Base-by-base conservation (phyloP, 805 yeast genomes). In the Kazachstania taianensis region DNA sequence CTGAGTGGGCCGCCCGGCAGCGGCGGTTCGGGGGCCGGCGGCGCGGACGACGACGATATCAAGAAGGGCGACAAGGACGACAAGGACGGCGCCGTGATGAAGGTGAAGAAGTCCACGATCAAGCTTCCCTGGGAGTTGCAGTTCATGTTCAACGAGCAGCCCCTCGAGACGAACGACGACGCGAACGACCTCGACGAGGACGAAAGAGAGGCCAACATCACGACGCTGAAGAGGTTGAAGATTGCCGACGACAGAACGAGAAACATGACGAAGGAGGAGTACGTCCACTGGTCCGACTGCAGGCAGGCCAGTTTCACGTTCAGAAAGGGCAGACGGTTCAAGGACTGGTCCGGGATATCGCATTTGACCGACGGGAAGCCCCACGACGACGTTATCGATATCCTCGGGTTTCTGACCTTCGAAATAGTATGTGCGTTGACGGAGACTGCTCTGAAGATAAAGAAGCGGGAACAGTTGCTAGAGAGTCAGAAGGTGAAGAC, bases 201-300 rank as follows among this genome's bases (percentile, higher is more conserved):
- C 36, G 96, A 87, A 52, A 72, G 80, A 44, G 95, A 87, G 33
- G 96, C 95, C 4, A 80, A 85, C 23, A 58, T 79, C 20, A 92
- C 94, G 0, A 84, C 94, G n/a, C 62, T 85, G 57, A 85, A 86
- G 56, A 67, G 96, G 39, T 69, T 92, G 45, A 85, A 86, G 50
- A 78, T 75, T 59, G 96, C 96, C 4, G 98, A 92, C 59, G 96
- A 92, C 35, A 69, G 98, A 42, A 92, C 98, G 0, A 74, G 69
- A 44, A 72, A 80, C 46, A 92, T 92, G 98, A 92, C 98, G 1
- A 81, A 78, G 52, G 96, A 92, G 50, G 98, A 92, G 55, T 92
- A 92, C 52, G 98, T 87, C 13, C 98, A 92, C 56, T 92, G 97
- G 96, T 83, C 95, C 9, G 98, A 92, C 53, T 92, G 98, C 61